A percentile compares a stretch with the other conserved stretches of the same genome.
Evolutionary conservation across 2,329 filamentous ascomycete species (phyloP).

Genomic region (Didymella segeticola): DNA sequence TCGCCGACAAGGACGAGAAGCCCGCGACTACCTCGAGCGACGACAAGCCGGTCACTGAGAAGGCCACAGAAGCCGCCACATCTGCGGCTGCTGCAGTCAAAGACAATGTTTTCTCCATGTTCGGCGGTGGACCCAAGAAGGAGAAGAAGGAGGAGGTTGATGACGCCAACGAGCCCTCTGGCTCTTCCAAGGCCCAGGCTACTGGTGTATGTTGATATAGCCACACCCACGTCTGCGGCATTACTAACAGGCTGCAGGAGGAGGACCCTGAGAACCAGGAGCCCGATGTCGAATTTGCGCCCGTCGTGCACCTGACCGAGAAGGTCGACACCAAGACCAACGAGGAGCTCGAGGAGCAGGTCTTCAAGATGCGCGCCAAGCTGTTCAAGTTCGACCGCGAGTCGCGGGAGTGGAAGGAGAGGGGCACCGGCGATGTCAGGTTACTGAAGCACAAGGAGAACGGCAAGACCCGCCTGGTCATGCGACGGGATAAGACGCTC

Average conservation of each 20-base stretch:
- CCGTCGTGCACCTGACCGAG: conserved; percentile 93
- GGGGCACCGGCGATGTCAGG: conserved; percentile 93
- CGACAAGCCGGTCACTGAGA: conserved; percentile 58
- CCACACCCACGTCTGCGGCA: neutral
- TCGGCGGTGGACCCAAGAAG: conserved; percentile 96
- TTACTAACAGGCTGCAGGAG: conserved; percentile 55
- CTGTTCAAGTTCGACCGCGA: conserved; percentile 98
- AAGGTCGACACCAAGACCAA: conserved; percentile 98
- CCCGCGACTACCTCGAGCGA: conserved; percentile 45
- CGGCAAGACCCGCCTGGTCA: conserved; percentile 94
- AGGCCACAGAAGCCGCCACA: conserved; percentile 47
- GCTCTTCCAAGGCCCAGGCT: conserved; percentile 67
- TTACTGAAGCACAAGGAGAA: conserved; percentile 99
- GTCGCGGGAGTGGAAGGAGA: conserved; percentile 97
- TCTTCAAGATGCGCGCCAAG: conserved; percentile 99
- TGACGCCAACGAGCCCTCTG: conserved; percentile 76
- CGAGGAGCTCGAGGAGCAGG: conserved; percentile 96
- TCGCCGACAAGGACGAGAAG: conserved; percentile 37
- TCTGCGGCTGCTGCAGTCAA: conserved; percentile 51
- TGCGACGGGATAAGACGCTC: conserved; percentile 99
- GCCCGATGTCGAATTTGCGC: conserved; percentile 95
- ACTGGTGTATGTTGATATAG: conserved; percentile 56
- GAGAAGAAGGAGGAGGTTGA: conserved; percentile 85
- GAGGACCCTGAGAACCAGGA: conserved; percentile 87
- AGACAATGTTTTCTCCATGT: conserved; percentile 91